Conservation (phyloP, 495 filamentous ascomycete genomes). For the Bombardia bombarda region DNA sequence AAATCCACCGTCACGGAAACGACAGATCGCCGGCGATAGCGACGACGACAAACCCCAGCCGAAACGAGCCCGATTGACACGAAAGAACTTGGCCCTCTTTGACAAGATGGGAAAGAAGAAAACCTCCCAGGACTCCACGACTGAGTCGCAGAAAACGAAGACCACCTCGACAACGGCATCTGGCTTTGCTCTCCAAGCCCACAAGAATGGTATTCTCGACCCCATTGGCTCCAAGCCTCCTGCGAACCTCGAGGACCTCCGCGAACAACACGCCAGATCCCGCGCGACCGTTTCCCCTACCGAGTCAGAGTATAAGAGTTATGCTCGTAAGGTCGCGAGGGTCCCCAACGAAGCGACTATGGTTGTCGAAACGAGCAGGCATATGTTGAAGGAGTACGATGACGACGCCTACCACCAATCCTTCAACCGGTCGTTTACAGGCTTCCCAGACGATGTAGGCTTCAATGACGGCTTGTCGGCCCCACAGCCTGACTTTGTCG, state of each 20-base stretch:
- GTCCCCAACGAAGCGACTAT: slow-evolving; percentile 20
- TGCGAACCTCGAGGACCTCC: slow-evolving; percentile 19
- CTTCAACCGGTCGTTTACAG: slow-evolving; percentile 20
- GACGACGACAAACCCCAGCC: neutral
- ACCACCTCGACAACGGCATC: slow-evolving; percentile 17
- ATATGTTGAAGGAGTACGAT: slow-evolving; percentile 15
- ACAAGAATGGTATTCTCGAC: slow-evolving; percentile 20
- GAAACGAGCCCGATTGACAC: neutral
- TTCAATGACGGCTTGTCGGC: slow-evolving; percentile 25
- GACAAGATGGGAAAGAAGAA: neutral
- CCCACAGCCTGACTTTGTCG: slow-evolving; percentile 23
- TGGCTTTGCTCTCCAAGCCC: slow-evolving; percentile 17
- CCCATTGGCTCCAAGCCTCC: slow-evolving; percentile 14
- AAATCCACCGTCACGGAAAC: neutral
- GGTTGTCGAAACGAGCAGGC: slow-evolving; percentile 1
- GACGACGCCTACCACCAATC: slow-evolving; percentile 7
- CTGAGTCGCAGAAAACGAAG: slow-evolving; percentile 12
- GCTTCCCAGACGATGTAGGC: slow-evolving; percentile 19
- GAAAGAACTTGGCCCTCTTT: neutral
- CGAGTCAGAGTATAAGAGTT: slow-evolving; percentile 12
- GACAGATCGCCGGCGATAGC: neutral
- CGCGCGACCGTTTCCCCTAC: slow-evolving; percentile 20
- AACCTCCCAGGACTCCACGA: slow-evolving; percentile 6
- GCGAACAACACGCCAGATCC: slow-evolving; percentile 8
- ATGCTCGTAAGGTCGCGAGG: slow-evolving; percentile 7